Percentiles rank a stretch among this genome's conserved stretches.
These are phyloP conservation scores for Neophaeococcomyces mojaviensis DNA, from an alignment of 2,329 filamentous ascomycete species.

Conservation along the genomic window DNA sequence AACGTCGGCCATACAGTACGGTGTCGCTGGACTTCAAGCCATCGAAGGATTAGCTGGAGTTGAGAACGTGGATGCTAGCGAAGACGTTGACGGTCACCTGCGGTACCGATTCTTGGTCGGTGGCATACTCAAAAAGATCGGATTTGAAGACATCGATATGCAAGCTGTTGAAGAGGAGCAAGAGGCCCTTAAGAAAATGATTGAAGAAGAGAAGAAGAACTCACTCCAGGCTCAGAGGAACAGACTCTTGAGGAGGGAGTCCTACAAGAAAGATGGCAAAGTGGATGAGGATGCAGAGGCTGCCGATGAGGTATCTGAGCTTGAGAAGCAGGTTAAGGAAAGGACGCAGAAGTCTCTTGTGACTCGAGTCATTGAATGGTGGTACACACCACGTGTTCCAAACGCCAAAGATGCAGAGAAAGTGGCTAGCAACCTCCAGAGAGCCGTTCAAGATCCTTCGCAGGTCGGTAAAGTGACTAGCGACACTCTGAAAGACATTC, in stretches of 20 bases:
- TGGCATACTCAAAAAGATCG: conserved; percentile 57
- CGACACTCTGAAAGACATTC: conserved; percentile 14
- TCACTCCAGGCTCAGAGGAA: conserved; percentile 18
- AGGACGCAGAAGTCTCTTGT: conserved; percentile 24
- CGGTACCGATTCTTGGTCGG: conserved; percentile 63
- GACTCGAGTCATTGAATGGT: conserved; percentile 23
- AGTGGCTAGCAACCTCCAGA: conserved; percentile 11
- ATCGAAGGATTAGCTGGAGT: conserved; percentile 47
- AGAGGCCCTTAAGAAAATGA: conserved; percentile 32
- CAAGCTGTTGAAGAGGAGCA: conserved; percentile 38
- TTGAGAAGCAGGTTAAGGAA: conserved; percentile 22
- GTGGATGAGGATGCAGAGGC: conserved; percentile 23
- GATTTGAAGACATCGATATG: conserved; percentile 59
- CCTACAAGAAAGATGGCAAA: conserved; percentile 17
- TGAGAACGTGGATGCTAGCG: conserved; percentile 62
- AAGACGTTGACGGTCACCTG: conserved; percentile 61
- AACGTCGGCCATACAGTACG: conserved; percentile 71
- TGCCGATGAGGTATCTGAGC: conserved; percentile 21
- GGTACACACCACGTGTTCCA: conserved; percentile 20
- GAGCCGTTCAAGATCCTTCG: conserved; percentile 11
- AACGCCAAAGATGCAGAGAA: conserved; percentile 20
- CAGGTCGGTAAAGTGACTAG: conserved; percentile 11
- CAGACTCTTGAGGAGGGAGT: conserved; percentile 19
- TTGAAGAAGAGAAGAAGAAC: conserved; percentile 31
- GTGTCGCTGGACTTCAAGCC: conserved; percentile 74